Evolutionary conservation across 2,329 filamentous ascomycete genomes (phyloP).

Genomic region (Boeremia lycopersici): DNA sequence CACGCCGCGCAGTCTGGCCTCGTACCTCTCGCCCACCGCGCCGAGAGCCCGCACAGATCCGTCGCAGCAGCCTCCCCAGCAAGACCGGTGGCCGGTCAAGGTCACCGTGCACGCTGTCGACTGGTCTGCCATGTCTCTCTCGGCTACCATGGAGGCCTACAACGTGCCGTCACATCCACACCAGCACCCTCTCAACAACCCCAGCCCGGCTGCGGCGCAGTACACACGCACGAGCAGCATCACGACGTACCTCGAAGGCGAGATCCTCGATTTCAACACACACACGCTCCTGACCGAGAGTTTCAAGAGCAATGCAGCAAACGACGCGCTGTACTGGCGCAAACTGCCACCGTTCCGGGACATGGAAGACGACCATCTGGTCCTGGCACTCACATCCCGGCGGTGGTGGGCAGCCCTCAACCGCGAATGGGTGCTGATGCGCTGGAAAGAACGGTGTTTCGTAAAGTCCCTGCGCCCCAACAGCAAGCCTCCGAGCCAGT

Average conservation of each 20-base stretch:
- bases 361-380: conserved; percentile 50
- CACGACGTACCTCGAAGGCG: conserved; percentile 70
- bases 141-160: conserved; percentile 73
- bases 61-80: conserved; percentile 34
- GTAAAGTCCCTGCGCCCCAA: conserved; percentile 43
- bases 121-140: conserved; percentile 64
- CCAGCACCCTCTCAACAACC: conserved; percentile 32
- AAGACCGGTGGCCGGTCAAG: conserved; percentile 70
- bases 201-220: conserved; percentile 12
- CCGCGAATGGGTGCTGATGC: conserved; percentile 61
- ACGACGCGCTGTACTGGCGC: conserved; percentile 57
- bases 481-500: conserved; percentile 1
- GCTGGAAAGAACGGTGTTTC: conserved; percentile 62
- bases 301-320: conserved; percentile 53
- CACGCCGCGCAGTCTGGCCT: conserved; percentile 32
- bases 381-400: conserved; percentile 52
- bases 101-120: conserved; percentile 69
- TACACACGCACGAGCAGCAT: conserved; percentile 55
- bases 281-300: conserved; percentile 59
- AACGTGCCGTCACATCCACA: conserved; percentile 61
- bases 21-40: conserved; percentile 25
- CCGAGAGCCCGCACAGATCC: conserved; percentile 1
- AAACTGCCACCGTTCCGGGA: conserved; percentile 54
- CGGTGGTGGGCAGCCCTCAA: conserved; percentile 45
- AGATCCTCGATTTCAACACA: conserved; percentile 66